Base-by-base conservation (phyloP, 2,329 filamentous ascomycete genomes). In the Talaromyces sp. region DNA sequence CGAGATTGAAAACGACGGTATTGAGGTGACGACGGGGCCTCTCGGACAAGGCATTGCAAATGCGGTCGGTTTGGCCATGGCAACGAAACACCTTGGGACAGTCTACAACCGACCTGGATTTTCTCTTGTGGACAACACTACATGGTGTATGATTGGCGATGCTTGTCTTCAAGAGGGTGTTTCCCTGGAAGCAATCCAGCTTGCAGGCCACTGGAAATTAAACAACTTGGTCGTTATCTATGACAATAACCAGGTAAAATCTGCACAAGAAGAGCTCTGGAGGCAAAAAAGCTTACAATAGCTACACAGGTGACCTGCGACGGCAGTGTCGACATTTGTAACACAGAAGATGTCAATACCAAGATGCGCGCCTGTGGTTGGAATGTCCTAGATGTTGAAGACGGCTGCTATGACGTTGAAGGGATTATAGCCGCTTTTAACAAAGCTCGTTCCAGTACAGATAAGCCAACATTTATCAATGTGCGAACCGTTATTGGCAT, bases 131-230 rank as follows among this genome's bases (percentile, higher is more conserved):
- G 73, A 75, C 52, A 82, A 82, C 65, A 77, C 74, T 51, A 84
- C 79, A 0, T 86, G 76, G 72, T 85, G 83, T 64, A 85, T 84
- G 77, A 78, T 82, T 55, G 84, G 84, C 27, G 84, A 86, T 66
- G 84, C 81, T 5, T 86, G 84, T 66, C 73, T 87, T 18, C 82
- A 85, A 65, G 85, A 87, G 69, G 85, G 84, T 31, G 83, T 87
- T 0, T 80, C 76, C 0, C 74, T 85, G 1, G 85, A 87, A 68
- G 81, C 85, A 0, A 80, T 87, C 55, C 80, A 80, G 4, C 78
- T 85, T 5, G 84, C 84, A 5, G 84, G 84, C 0, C 83, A 86
- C 68, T 78, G 79, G 69, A 78, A 76, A 64, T 74, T 87, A 9
- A 81, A 83, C 72, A 87, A 87, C 68, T 72, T 87, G 1, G 80